These are phyloP conservation scores for Diplodia mutila DNA, from an alignment of 2,329 filamentous ascomycete species.

Conservation along the genomic window DNA sequence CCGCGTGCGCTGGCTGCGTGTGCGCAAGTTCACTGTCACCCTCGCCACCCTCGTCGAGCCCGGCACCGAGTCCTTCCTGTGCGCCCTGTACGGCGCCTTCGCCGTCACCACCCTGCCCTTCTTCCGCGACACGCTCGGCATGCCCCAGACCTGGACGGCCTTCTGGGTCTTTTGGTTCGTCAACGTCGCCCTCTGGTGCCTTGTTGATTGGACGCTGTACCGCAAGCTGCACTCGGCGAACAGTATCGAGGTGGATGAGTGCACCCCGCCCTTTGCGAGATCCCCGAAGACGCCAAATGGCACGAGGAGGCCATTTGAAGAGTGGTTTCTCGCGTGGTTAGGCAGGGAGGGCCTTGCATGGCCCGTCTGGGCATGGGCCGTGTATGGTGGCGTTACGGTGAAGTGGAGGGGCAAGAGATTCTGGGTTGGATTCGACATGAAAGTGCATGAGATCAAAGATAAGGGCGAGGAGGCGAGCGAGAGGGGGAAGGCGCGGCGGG, in stretches of 20 bases:
- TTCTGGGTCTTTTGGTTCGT: slow-evolving; percentile 68
- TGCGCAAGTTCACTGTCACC: slow-evolving; percentile 91
- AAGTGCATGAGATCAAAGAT: slow-evolving; percentile 64
- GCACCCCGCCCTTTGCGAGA: slow-evolving; percentile 75
- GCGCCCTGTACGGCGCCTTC: slow-evolving; percentile 78
- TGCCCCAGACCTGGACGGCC: slow-evolving; percentile 68
- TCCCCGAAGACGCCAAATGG: slow-evolving; percentile 47
- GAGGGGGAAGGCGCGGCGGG: background rate
- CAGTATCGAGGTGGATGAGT: slow-evolving; percentile 69
- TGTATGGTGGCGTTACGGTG: slow-evolving; percentile 84
- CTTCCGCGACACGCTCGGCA: slow-evolving; percentile 56
- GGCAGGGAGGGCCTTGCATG: slow-evolving; percentile 81
- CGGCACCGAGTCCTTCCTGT: slow-evolving; percentile 85
- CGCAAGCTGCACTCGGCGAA: slow-evolving; percentile 72
- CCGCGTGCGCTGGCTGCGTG: slow-evolving; percentile 85
- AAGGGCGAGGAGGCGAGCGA: background rate
- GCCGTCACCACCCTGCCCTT: slow-evolving; percentile 74
- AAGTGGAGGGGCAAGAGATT: slow-evolving; percentile 86
- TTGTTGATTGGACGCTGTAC: slow-evolving; percentile 74
- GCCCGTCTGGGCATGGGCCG: slow-evolving; percentile 88
- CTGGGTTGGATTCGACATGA: slow-evolving; percentile 81
- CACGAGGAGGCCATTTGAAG: slow-evolving; percentile 60
- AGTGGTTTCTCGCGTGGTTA: slow-evolving; percentile 84
- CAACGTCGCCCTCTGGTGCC: slow-evolving; percentile 71
- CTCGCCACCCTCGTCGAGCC: slow-evolving; percentile 90